A percentile compares a stretch with the other conserved stretches of the same genome.
Evolutionary conservation across 1,284 basidiomycete genomes (phyloP).

Genomic region (Trametes versicolor): DNA sequence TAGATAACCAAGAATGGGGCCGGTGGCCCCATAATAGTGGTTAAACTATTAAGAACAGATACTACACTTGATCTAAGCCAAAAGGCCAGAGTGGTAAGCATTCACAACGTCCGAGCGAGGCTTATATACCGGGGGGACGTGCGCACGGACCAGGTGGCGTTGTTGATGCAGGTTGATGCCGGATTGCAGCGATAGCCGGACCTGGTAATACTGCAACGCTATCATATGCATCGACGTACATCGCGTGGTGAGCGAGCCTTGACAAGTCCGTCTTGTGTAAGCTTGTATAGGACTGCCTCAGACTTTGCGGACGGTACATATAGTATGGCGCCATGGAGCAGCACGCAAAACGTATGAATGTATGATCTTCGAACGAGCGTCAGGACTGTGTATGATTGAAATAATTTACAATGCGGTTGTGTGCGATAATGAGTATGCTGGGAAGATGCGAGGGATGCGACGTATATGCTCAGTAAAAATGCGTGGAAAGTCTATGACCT

Average conservation of each 20-base stretch:
- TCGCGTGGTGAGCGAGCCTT: too few relatives aligned
- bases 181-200: too few relatives aligned
- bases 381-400: constrained; percentile 13
- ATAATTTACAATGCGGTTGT: constrained; percentile 34
- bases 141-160: too few relatives aligned
- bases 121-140: too few relatives aligned
- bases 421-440: constrained; percentile 9
- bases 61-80: constrained; percentile 98
- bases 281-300: too few relatives aligned
- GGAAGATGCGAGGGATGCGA: constrained; percentile 10
- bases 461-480: constrained; percentile 11
- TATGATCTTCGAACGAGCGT: not conserved
- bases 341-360: not conserved
- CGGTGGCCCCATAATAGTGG: constrained; percentile 38
- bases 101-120: not conserved
- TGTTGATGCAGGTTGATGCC: too few relatives aligned
- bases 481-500: constrained; percentile 9
- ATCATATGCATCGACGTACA: too few relatives aligned
- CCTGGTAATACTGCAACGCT: too few relatives aligned
- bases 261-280: too few relatives aligned
- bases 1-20: constrained; percentile 75
- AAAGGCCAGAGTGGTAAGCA: constrained; percentile 88
- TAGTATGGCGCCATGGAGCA: too few relatives aligned
- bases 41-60: constrained; percentile 87
- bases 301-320: too few relatives aligned